A percentile compares a stretch with the other conserved stretches of the same genome.
These are phyloP conservation scores for Eremochloa ophiuroides DNA, from an alignment of 176 grass and related monocot species.

Conservation along the genomic window DNA sequence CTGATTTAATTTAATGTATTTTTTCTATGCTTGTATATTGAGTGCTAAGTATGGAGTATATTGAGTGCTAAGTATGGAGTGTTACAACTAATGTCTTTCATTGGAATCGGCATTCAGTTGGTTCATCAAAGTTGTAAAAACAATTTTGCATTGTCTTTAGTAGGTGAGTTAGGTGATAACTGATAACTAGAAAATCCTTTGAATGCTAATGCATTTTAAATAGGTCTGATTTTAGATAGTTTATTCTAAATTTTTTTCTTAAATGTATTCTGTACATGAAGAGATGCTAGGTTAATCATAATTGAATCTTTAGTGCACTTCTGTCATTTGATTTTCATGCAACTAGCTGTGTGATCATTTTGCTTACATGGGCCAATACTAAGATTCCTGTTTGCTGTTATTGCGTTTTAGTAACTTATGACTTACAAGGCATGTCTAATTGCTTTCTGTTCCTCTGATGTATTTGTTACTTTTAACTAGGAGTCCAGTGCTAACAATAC, in stretches of 20 bases:
- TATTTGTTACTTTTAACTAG: not conserved
- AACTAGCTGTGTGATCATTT: not conserved
- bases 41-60: not conserved
- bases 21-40: not conserved
- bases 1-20: not conserved
- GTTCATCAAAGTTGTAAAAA: not conserved
- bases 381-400: not conserved
- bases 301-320: not conserved
- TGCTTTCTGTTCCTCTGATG: not conserved
- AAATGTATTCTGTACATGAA: not conserved
- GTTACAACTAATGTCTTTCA: not conserved
- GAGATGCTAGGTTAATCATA: not conserved
- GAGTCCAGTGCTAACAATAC: not conserved
- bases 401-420: not conserved
- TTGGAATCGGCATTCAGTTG: not conserved
- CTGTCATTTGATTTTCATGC: not conserved
- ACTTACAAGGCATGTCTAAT: not conserved
- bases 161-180: not conserved
- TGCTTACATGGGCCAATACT: not conserved
- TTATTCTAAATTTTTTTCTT: not conserved
- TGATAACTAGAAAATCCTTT: not conserved
- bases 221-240: not conserved
- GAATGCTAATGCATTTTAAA: conserved; percentile 1
- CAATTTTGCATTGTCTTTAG: not conserved
- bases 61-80: not conserved